Conservation (phyloP, 2,329 filamentous ascomycete genomes). For the Apiospora phragmitis region DNA sequence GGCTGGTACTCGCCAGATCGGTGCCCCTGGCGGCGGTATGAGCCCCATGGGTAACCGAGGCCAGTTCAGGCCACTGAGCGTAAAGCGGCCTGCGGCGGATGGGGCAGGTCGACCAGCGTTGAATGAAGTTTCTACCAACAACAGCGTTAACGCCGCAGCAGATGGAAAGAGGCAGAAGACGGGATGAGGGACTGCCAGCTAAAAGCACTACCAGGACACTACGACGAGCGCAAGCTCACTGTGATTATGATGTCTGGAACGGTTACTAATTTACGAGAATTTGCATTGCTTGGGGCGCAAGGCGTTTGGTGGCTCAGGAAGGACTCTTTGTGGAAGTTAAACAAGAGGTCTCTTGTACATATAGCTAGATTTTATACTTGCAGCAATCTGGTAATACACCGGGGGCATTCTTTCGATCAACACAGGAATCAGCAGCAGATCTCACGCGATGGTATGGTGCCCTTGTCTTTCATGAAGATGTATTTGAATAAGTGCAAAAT, state of each 20-base stretch:
- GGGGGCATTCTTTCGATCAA: neutral
- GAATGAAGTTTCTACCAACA: slow-evolving; percentile 52
- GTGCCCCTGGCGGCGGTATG: slow-evolving; percentile 50
- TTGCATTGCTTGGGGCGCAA: slow-evolving; percentile 1
- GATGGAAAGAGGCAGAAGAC: slow-evolving; percentile 57
- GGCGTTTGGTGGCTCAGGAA: neutral
- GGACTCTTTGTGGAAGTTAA: neutral
- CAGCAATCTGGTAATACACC: neutral
- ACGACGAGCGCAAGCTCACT: neutral
- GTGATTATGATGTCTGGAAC: neutral
- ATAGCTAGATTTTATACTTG: slow-evolving; percentile 2
- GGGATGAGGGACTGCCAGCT: slow-evolving; percentile 25
- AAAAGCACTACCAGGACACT: neutral
- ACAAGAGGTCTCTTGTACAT: neutral
- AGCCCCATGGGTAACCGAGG: slow-evolving; percentile 60
- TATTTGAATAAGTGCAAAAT: neutral
- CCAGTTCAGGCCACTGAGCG: slow-evolving; percentile 60
- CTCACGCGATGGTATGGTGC: neutral
- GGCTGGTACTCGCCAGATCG: slow-evolving; percentile 57
- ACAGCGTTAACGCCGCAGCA: slow-evolving; percentile 28
- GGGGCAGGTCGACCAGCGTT: slow-evolving; percentile 42
- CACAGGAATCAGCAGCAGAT: neutral
- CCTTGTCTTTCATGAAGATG: neutral
- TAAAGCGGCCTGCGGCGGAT: slow-evolving; percentile 48
- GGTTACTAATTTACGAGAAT: neutral